Base-by-base conservation (phyloP, 495 filamentous ascomycete species). In the Aspergillus affinis region DNA sequence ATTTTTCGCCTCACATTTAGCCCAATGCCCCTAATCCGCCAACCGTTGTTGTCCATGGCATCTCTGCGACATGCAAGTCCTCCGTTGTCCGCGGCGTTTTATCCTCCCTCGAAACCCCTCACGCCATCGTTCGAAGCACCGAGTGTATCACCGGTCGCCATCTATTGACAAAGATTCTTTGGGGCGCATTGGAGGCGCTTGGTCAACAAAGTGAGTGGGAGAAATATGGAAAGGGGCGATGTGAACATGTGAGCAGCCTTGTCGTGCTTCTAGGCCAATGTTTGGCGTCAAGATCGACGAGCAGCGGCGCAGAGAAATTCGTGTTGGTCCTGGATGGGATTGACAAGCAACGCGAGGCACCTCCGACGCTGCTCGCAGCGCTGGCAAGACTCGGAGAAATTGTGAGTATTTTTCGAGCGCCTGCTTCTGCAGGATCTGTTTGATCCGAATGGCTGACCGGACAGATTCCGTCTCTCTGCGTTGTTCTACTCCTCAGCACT, bases 111-210 rank as follows among this genome's bases (percentile, higher is more conserved):
- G 58, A 72, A 46, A 72, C 88, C 23, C 79, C 78, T 45, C 86
- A 90, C 66, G 87, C 89, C 32, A 83, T 96, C 58, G 77, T 97
- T 52, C 87, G 85, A 59, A 92, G 87, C 41, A 75, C 82, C 54
- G 93, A 98, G 79, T 97, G 92, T 67, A 90, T 98, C 54, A 96
- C 92, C 0, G 87, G 85, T 0, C 87, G 94, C 27, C 94, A 98
- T 74, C 77, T 98, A 7, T 86, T 95, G 76, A 88, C 61, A 71
- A 84, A 60, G 74, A 84, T 71, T 71, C 78, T 70, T 41, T 89
- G 68, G 70, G 72, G 57, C 41, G 71, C 55, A 10, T 75, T 72
- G 57, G 68, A 69, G 47, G 72, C 64, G 59, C 65, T 78, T 69
- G 81, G 48, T 17, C 72, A 60, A 68, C 70, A 65, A 61, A 55